Evolutionary conservation across 495 filamentous ascomycete genomes (phyloP).

Genomic region (Lophium mytilinum): DNA sequence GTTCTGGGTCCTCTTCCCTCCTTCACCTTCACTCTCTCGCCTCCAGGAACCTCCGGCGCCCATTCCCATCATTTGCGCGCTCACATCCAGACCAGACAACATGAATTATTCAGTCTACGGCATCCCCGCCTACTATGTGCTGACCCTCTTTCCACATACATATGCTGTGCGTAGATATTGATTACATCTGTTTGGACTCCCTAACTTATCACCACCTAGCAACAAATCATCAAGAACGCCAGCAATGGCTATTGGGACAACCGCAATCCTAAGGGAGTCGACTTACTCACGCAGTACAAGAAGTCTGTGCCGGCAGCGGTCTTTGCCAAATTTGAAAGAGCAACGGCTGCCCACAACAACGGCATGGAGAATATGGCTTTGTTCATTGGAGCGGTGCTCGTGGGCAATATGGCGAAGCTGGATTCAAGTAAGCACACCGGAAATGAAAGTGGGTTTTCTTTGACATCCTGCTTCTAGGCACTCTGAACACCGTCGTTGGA

Average conservation of each 20-base stretch:
- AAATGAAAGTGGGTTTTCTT: background rate
- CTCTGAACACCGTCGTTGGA: constrained; percentile 10
- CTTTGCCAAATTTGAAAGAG: constrained; percentile 10
- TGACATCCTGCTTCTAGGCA: background rate
- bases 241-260: constrained; percentile 17
- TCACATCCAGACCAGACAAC: no score
- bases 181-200: background rate
- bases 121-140: constrained; percentile 13
- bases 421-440: background rate
- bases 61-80: no score
- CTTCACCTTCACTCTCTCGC: no score
- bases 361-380: constrained; percentile 15
- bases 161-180: constrained; percentile 7
- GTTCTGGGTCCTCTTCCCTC: no score
- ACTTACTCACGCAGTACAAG: background rate
- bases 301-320: constrained; percentile 8
- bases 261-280: constrained; percentile 10
- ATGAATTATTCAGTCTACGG: constrained; percentile 15
- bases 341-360: constrained; percentile 18
- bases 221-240: constrained; percentile 7
- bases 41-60: no score
- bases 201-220: background rate
- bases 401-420: constrained; percentile 15
- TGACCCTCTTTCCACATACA: constrained; percentile 11
- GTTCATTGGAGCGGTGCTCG: constrained; percentile 18